phyloP scores from a whole-genome alignment of 225 moss, liverwort and hornwort genomes.

The Rhytidiadelphus loreus region DNA sequence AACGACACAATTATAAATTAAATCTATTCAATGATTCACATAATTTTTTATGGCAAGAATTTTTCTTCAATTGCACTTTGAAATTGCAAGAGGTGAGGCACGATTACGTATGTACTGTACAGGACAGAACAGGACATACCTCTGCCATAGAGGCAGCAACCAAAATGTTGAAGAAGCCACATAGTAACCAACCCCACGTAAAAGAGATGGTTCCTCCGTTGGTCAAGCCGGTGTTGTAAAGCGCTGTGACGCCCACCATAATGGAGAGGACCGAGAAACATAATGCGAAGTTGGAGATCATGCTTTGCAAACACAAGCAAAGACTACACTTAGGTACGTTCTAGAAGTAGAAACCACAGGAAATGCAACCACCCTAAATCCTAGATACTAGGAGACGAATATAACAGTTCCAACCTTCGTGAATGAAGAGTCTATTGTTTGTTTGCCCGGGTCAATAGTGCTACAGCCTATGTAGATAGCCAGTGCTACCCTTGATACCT shows the following conservation, averaged over 20 bases:
- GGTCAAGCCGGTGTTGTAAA: constrained; percentile 51
- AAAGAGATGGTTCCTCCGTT: constrained; percentile 56
- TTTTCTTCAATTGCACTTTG: neutral
- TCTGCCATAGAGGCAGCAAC: constrained; percentile 49
- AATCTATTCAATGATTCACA: neutral
- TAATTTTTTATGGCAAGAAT: neutral
- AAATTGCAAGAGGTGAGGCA: neutral
- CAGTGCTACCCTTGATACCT: neutral
- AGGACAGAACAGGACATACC: neutral
- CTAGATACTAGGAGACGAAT: neutral
- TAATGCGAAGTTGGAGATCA: constrained; percentile 54
- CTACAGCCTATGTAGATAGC: neutral
- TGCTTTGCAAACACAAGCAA: neutral
- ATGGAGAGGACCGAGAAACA: constrained; percentile 48
- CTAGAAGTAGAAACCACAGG: neutral
- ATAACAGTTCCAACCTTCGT: neutral
- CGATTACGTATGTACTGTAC: no score
- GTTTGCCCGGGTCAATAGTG: no score
- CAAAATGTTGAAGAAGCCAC: constrained; percentile 41
- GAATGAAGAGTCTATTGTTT: neutral
- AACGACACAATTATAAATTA: neutral
- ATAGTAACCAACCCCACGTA: constrained; percentile 17
- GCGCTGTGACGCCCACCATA: constrained; percentile 42
- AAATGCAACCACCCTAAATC: neutral
- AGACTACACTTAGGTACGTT: no score